These are phyloP conservation scores for Darksidea phi DNA, from an alignment of 495 filamentous ascomycete genomes.

Conservation along the genomic window DNA sequence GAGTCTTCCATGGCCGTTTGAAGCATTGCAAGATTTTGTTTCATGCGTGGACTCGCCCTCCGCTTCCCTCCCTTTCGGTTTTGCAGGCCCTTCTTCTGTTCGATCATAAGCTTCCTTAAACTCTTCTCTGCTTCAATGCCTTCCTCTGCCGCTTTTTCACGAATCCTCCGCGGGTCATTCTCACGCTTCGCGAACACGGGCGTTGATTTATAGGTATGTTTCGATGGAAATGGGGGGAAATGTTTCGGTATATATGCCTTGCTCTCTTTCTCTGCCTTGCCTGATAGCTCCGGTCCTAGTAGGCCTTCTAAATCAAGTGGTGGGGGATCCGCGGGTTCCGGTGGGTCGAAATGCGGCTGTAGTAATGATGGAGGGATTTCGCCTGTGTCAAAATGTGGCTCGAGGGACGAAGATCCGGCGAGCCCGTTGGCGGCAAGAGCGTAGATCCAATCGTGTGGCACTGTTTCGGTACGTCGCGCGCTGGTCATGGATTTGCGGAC, in stretches of 20 bases:
- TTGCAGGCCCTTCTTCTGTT: constrained; percentile 42
- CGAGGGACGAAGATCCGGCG: constrained; percentile 39
- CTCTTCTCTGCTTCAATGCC: constrained; percentile 73
- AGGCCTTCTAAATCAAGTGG: constrained; percentile 44
- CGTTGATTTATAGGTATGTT: constrained; percentile 70
- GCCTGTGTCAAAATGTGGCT: constrained; percentile 45
- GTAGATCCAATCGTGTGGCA: constrained; percentile 68
- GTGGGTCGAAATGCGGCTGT: constrained; percentile 47
- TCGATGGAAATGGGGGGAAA: constrained; percentile 69
- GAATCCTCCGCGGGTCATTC: constrained; percentile 66
- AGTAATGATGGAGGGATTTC: constrained; percentile 41
- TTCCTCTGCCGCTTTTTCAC: constrained; percentile 71
- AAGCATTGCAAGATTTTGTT: constrained; percentile 33
- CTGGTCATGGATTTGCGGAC: constrained; percentile 63
- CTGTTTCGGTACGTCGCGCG: constrained; percentile 59
- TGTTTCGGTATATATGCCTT: constrained; percentile 61
- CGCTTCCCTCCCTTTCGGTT: constrained; percentile 21
- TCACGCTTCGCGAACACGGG: constrained; percentile 65
- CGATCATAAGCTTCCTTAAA: constrained; percentile 61
- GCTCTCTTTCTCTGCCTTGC: constrained; percentile 49
- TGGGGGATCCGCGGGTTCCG: constrained; percentile 49
- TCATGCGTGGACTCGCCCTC: constrained; percentile 13
- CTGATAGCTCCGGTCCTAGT: constrained; percentile 56
- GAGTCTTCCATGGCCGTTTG: constrained; percentile 39
- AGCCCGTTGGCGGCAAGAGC: constrained; percentile 51